phyloP scores from a whole-genome alignment of 2,329 filamentous ascomycete genomes.

The Colletotrichum cuscutae region DNA sequence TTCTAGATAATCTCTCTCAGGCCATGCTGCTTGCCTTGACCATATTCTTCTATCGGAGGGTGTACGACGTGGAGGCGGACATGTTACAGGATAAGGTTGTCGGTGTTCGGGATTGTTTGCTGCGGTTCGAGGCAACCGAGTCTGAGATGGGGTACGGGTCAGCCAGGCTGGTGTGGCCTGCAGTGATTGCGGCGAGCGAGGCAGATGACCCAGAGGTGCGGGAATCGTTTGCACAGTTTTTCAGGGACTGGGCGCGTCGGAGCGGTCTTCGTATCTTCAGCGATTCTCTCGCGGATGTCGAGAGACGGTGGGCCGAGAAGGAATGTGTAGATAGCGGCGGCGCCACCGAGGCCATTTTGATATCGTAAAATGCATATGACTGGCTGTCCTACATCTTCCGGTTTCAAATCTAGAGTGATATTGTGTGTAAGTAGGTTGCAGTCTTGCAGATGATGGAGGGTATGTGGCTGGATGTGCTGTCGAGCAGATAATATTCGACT shows the following conservation, averaged over 20 bases:
- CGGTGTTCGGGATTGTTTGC: conserved; percentile 44
- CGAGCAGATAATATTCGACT: not conserved
- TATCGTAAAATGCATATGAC: not conserved
- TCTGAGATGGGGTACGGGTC: conserved; percentile 40
- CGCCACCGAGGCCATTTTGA: not conserved
- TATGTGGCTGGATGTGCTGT: not conserved
- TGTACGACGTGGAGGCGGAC: conserved; percentile 43
- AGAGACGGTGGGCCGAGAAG: conserved; percentile 45
- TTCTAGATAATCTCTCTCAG: not conserved
- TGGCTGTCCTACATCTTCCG: not conserved
- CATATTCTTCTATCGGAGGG: not conserved
- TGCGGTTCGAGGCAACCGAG: conserved; percentile 40
- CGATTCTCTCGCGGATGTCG: conserved; percentile 39
- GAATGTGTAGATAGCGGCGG: not conserved
- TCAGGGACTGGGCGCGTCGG: conserved; percentile 40
- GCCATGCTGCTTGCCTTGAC: not conserved
- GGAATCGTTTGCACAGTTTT: conserved; percentile 46
- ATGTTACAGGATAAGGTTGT: conserved; percentile 47
- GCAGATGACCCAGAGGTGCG: conserved; percentile 44
- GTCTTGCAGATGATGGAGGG: not conserved
- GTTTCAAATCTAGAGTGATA: not conserved
- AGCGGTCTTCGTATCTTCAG: conserved; percentile 47
- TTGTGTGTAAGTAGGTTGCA: not conserved
- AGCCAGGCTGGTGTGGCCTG: conserved; percentile 49
- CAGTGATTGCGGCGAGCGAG: conserved; percentile 50